A percentile compares a stretch with the other conserved stretches of the same genome.
Conservation (phyloP, 305 asterid species). For the Fraxinus platypoda region DNA sequence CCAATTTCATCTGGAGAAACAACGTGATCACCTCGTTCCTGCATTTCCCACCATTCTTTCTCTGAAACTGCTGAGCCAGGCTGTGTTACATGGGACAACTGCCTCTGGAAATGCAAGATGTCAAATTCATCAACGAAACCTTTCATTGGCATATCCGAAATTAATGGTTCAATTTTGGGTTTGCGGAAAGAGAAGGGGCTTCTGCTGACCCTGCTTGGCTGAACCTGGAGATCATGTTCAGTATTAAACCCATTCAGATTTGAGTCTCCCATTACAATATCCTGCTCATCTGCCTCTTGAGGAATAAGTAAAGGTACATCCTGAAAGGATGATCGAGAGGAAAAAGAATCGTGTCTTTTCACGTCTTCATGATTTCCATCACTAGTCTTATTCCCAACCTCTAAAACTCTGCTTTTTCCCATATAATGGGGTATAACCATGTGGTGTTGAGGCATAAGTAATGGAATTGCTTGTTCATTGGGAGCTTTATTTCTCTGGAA, state of each 20-base stretch:
- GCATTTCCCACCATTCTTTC: conserved; percentile 91
- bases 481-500: conserved; percentile 92
- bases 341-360: conserved; percentile 56
- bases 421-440: conserved; percentile 97
- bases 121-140: conserved; percentile 82
- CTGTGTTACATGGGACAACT: conserved; percentile 49
- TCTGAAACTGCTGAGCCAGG: conserved; percentile 44
- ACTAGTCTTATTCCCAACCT: conserved; percentile 30
- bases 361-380: conserved; percentile 30
- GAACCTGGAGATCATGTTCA: conserved; percentile 49
- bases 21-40: conserved; percentile 82
- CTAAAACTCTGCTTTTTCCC: conserved; percentile 58
- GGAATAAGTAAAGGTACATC: conserved; percentile 95
- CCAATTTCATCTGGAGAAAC: conserved; percentile 81
- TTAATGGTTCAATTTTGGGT: conserved; percentile 61
- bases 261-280: conserved; percentile 47
- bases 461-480: conserved; percentile 81
- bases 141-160: conserved; percentile 84
- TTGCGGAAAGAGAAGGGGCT: conserved; percentile 73
- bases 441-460: conserved; percentile 96
- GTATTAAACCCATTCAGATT: conserved; percentile 43
- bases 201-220: conserved; percentile 60
- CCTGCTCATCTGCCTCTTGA: conserved; percentile 72
- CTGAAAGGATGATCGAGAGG: conserved; percentile 70
- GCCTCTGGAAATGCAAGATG: conserved; percentile 38